A percentile compares a stretch with the other conserved stretches of the same genome.
Evolutionary conservation across 331 rosid species (phyloP).

Genomic region (Pyracantha coccinea): DNA sequence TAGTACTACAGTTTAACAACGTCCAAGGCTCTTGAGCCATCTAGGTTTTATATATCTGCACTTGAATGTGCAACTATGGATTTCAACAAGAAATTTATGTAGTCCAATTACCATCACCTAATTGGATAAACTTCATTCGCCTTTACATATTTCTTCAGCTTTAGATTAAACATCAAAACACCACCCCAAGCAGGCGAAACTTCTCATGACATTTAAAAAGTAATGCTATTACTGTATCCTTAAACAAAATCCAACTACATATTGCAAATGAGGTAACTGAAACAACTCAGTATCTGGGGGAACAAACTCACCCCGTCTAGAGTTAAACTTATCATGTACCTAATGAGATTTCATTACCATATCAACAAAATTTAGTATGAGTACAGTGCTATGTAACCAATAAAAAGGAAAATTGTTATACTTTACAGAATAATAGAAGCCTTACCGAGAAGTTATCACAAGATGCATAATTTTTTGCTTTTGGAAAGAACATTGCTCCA

Average conservation of each 20-base stretch:
- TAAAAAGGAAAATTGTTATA: not conserved
- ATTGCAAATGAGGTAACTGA: not conserved
- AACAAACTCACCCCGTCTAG: not conserved
- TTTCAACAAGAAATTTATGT: not conserved
- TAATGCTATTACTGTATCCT: not conserved
- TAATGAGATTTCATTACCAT: not conserved
- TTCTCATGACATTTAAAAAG: not conserved
- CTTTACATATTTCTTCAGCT: not conserved
- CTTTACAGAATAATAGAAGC: not conserved
- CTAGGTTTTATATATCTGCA: not conserved
- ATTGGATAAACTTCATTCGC: not conserved
- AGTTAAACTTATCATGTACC: not conserved
- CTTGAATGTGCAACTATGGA: not conserved
- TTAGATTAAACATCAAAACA: not conserved
- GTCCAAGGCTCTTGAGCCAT: not conserved
- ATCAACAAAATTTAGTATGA: not conserved
- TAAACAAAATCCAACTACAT: not conserved
- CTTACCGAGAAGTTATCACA: conserved; percentile 80
- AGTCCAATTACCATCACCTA: not conserved
- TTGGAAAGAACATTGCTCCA: conserved; percentile 90
- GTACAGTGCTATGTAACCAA: not conserved
- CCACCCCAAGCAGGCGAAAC: not conserved
- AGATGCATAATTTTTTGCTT: conserved; percentile 92
- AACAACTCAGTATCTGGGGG: not conserved
- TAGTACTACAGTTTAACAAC: not conserved